These are phyloP conservation scores for Eutypa lata DNA, from an alignment of 2,329 filamentous ascomycete genomes.

Conservation along the genomic window DNA sequence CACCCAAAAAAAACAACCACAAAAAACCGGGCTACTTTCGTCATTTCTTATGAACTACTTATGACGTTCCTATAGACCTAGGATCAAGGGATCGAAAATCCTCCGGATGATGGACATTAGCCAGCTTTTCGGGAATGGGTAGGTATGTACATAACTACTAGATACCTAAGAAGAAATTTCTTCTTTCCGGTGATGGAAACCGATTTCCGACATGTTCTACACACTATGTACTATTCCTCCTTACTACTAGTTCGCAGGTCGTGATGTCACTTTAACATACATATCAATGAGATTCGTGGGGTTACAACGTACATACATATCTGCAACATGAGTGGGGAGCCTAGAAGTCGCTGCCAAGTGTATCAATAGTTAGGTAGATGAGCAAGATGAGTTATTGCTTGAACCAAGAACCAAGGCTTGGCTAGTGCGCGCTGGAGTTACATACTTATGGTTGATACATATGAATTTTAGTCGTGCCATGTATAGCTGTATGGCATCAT, in stretches of 20 bases:
- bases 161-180: no score
- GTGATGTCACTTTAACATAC: not conserved
- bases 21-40: not conserved
- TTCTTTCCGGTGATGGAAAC: no score
- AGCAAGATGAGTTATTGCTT: not conserved
- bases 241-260: no score
- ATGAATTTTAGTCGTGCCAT: not conserved
- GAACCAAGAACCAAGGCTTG: not conserved
- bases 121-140: not conserved
- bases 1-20: no score
- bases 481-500: not conserved
- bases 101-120: not conserved
- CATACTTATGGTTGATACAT: not conserved
- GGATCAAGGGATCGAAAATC: no score
- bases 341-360: not conserved
- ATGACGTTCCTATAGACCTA: not conserved
- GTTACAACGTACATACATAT: not conserved
- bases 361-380: not conserved
- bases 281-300: no score
- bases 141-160: not conserved
- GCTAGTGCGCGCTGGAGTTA: not conserved
- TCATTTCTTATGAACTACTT: not conserved
- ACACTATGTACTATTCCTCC: not conserved
- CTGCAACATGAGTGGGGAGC: no score
- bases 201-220: no score